Percentiles rank a stretch among this genome's conserved stretches.
phyloP scores from a whole-genome alignment of 805 yeast species.

The Saturnispora serradocipensis region DNA sequence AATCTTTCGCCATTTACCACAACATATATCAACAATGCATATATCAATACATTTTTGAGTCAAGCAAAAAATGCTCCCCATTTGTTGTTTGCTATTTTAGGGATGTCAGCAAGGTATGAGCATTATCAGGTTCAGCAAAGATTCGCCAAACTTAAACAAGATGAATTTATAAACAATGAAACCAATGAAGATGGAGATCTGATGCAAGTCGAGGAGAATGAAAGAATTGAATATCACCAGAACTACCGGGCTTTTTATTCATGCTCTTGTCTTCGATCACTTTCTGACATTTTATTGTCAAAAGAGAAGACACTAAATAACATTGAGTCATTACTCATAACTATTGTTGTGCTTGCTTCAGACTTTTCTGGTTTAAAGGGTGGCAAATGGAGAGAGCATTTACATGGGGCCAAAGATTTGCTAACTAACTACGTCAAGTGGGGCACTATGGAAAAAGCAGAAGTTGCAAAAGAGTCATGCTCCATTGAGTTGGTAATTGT shows the following conservation, averaged over 20 bases:
- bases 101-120: conserved; percentile 58
- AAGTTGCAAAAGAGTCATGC: conserved; percentile 14
- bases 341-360: conserved; percentile 58
- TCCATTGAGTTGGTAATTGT: conserved; percentile 28
- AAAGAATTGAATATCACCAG: conserved; percentile 37
- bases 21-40: conserved; percentile 26
- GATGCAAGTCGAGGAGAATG: conserved; percentile 11
- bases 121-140: conserved; percentile 23
- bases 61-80: conserved; percentile 44
- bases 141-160: neutral
- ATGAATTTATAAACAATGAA: neutral
- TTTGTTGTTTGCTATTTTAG: conserved; percentile 58
- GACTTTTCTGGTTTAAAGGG: conserved; percentile 52
- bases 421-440: conserved; percentile 35
- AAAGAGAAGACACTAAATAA: conserved; percentile 37
- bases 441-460: neutral
- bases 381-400: conserved; percentile 60
- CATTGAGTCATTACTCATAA: conserved; percentile 59
- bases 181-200: neutral
- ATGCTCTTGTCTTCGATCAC: conserved; percentile 52
- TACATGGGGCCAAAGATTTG: conserved; percentile 59
- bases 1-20: conserved; percentile 30
- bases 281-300: conserved; percentile 42
- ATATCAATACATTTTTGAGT: conserved; percentile 25
- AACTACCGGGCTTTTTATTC: conserved; percentile 52